A percentile compares a stretch with the other conserved stretches of the same genome.
Conservation (phyloP, 768 basidiomycete species). For the Collybiopsis luxurians region DNA sequence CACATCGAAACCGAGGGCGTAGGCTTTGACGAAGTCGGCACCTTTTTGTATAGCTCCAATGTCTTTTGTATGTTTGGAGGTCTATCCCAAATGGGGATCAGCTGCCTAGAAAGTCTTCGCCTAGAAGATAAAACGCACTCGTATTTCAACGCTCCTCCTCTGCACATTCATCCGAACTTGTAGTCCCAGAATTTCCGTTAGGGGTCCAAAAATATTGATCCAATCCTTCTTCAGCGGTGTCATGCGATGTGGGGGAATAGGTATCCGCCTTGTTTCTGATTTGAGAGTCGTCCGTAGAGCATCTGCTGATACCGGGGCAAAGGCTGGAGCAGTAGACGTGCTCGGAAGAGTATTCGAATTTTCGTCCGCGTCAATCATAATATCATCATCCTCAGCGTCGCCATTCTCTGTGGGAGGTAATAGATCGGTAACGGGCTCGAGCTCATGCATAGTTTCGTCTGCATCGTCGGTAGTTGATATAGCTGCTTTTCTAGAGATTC, state of each 20-base stretch:
- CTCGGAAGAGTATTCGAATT: slow-evolving; percentile 38
- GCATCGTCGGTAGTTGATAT: slow-evolving; percentile 15
- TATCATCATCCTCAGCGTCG: slow-evolving; percentile 52
- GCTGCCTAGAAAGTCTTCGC: too few relatives aligned
- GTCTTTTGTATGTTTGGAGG: slow-evolving; percentile 93
- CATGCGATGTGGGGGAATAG: slow-evolving; percentile 97
- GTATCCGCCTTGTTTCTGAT: slow-evolving; percentile 84
- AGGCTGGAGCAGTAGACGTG: slow-evolving; percentile 56
- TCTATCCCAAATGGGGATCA: slow-evolving; percentile 40
- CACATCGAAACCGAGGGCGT: slow-evolving; percentile 90
- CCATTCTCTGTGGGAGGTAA: slow-evolving; percentile 3
- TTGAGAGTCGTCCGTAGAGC: slow-evolving; percentile 58
- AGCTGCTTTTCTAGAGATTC: slow-evolving; percentile 36
- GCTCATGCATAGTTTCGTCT: slow-evolving; percentile 26
- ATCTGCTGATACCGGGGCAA: slow-evolving; percentile 64
- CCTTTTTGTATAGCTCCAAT: slow-evolving; percentile 94
- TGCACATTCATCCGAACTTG: slow-evolving; percentile 98
- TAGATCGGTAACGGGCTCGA: slow-evolving; percentile 15
- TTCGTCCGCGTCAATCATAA: slow-evolving; percentile 55
- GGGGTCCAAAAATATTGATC: slow-evolving; percentile 91
- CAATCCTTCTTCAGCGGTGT: slow-evolving; percentile 96
- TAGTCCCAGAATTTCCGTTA: slow-evolving; percentile 91
- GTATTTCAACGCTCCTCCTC: slow-evolving; percentile 85
- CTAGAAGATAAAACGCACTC: slow-evolving; percentile 51
- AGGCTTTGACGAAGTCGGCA: slow-evolving; percentile 96